phyloP scores from a whole-genome alignment of 129 eudicot genomes.

The Flaveria sonorensis region DNA sequence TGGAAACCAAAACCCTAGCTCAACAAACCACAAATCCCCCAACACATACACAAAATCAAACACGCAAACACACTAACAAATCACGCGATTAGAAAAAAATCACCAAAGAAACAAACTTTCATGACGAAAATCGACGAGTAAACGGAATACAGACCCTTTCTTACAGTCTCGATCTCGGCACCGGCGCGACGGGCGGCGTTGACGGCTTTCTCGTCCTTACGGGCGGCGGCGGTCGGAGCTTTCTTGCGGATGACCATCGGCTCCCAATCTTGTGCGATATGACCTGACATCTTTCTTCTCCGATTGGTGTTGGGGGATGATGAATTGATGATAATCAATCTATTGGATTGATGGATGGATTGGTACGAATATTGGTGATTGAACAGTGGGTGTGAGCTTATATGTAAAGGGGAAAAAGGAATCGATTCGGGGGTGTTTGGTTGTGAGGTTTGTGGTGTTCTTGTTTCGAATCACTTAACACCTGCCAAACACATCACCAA shows the following conservation, averaged over 20 bases:
- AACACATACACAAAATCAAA: background rate
- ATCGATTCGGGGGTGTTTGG: conserved; percentile 29
- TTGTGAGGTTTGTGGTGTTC: conserved; percentile 21
- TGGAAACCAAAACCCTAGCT: conserved; percentile 26
- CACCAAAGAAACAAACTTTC: background rate
- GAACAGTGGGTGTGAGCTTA: conserved; percentile 16
- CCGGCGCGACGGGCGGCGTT: conserved; percentile 99
- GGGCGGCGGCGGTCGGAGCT: conserved; percentile 92
- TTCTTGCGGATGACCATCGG: conserved; percentile 91
- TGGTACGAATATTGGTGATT: conserved; percentile 26
- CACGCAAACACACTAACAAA: background rate
- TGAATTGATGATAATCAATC: conserved; percentile 9
- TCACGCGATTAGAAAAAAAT: background rate
- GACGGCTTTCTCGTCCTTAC: conserved; percentile 93
- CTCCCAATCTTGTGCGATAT: conserved; percentile 88
- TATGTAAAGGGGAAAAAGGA: background rate
- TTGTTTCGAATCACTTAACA: too few species aligned
- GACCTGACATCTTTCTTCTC: conserved; percentile 56
- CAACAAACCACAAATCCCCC: background rate
- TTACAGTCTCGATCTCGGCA: conserved; percentile 90
- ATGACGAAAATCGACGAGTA: background rate
- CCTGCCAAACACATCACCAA: too few species aligned
- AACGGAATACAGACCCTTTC: conserved; percentile 49
- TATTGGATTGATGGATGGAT: conserved; percentile 27
- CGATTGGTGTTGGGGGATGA: background rate